A percentile compares a stretch with the other conserved stretches of the same genome.
These are phyloP conservation scores for Epichloe hybrida DNA, from an alignment of 2,329 filamentous ascomycete genomes.

Conservation along the genomic window DNA sequence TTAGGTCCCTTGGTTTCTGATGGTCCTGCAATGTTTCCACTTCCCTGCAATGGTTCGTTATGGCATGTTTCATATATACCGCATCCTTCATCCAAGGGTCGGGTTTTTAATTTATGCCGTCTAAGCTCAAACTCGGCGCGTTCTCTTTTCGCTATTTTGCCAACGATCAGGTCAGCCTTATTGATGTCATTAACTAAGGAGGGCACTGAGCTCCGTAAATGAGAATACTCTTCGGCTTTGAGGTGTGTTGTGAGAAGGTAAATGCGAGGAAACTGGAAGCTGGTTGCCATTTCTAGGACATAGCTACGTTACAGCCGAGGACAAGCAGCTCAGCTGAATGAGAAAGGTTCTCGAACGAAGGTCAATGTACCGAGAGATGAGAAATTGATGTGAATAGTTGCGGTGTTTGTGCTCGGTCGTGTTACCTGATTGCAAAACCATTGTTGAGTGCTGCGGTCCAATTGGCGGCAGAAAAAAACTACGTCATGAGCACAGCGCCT, in stretches of 20 bases:
- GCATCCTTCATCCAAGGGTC: constrained; percentile 18
- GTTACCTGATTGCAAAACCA: too few species aligned
- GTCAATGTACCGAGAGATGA: too few species aligned
- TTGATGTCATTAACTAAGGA: constrained; percentile 56
- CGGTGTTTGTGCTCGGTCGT: too few species aligned
- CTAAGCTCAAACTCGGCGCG: constrained; percentile 69
- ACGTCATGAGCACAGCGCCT: too few species aligned
- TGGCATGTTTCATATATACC: neutral
- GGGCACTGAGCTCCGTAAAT: constrained; percentile 50
- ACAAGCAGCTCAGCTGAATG: neutral
- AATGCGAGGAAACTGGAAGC: constrained; percentile 41
- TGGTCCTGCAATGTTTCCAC: neutral
- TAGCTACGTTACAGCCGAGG: neutral
- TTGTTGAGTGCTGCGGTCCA: too few species aligned
- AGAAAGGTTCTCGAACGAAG: neutral
- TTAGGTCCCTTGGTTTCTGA: neutral
- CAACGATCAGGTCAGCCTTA: constrained; percentile 63
- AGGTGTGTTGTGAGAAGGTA: constrained; percentile 65
- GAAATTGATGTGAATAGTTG: too few species aligned
- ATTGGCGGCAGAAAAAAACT: too few species aligned
- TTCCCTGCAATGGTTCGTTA: neutral
- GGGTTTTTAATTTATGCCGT: constrained; percentile 46
- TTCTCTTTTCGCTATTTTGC: constrained; percentile 54
- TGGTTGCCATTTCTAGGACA: constrained; percentile 10
- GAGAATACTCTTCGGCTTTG: constrained; percentile 44